These are phyloP conservation scores for Pestalotiopsis sp. DNA, from an alignment of 2,329 filamentous ascomycete genomes.

Conservation along the genomic window DNA sequence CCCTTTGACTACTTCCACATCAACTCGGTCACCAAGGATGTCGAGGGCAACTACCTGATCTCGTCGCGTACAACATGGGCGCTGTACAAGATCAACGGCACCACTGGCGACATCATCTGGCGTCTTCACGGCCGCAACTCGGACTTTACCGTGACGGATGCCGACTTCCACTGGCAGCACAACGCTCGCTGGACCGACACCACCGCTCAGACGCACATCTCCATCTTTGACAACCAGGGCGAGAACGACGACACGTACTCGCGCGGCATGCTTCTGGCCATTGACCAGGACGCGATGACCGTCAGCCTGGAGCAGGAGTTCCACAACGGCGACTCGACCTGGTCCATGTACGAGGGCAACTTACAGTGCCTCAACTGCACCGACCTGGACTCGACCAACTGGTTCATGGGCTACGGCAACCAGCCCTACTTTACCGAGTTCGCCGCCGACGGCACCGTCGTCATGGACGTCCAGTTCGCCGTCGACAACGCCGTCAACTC, in stretches of 20 bases:
- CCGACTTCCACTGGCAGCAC: slow-evolving; percentile 42
- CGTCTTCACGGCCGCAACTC: slow-evolving; percentile 35
- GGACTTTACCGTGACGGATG: slow-evolving; percentile 36
- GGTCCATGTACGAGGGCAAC: slow-evolving; percentile 46
- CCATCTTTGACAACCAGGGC: slow-evolving; percentile 40
- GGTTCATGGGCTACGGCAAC: slow-evolving; percentile 60
- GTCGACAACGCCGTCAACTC: slow-evolving; percentile 42
- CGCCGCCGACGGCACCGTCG: slow-evolving; percentile 45
- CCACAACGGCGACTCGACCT: slow-evolving; percentile 31
- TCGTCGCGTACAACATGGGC: slow-evolving; percentile 36
- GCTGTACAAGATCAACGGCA: slow-evolving; percentile 31
- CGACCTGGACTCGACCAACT: slow-evolving; percentile 51
- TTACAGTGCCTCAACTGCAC: slow-evolving; percentile 45
- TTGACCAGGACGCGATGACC: slow-evolving; percentile 46
- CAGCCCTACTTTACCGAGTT: slow-evolving; percentile 51
- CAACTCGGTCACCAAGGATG: slow-evolving; percentile 38
- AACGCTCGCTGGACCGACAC: slow-evolving; percentile 35
- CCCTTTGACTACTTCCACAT: slow-evolving; percentile 42
- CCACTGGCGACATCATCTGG: slow-evolving; percentile 36
- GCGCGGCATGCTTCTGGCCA: slow-evolving; percentile 47
- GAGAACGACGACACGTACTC: slow-evolving; percentile 28
- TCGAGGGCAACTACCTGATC: slow-evolving; percentile 39
- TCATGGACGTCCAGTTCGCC: slow-evolving; percentile 48
- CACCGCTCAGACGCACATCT: slow-evolving; percentile 26
- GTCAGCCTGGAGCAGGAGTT: slow-evolving; percentile 48